Base-by-base conservation (phyloP, 73 alveolate genomes). In the Uronychia setigera region DNA sequence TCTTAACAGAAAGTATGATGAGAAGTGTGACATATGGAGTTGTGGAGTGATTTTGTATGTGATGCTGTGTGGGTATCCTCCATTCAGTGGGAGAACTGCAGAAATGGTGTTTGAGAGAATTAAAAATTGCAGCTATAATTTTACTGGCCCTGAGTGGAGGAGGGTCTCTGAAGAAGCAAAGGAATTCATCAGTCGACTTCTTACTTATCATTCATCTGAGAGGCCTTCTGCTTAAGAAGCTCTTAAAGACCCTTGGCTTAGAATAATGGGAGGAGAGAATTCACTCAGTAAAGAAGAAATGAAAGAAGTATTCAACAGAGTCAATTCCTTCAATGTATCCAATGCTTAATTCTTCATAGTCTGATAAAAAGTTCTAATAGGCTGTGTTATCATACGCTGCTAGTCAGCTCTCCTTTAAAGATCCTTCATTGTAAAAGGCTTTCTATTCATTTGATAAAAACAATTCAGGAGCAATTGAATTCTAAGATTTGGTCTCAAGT, bases 61-160 rank as follows among this genome's bases (percentile, higher is more conserved):
- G 34, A 30, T 93, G 60, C 94, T 93, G 27, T 75, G 94, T 74
- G 95, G 94, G 31, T 78, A 78, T 31, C 97, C 95, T 25, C 97
- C 97, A 0, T 93, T 93, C 82, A 35, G 80, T 30, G 95, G 87
- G 32, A 87, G 82, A 9, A 77, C 87, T 1, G 84, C 76, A n/a
- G 85, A 77, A n/a, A 79, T 87, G 34, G 33, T 93, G 14, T 93
- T 80, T 76, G 58, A 78, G 1, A 57, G 79, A 31, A 84, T 93
- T 19, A 25, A 35, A 58, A 59, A 29, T 31, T 60, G 92, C 28
- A 81, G 87, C 60, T 82, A 58, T 32, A 57, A 58, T 19, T 90
- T 86, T 67, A 67, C 33, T 29, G 91, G 84, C 32, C 84, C 81
- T 19, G 91, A 84, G n/a, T 93, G 97, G 97, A 32, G 79, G 19